Conservation (phyloP, 78 protist genomes). For the Bigelowiella natans region DNA sequence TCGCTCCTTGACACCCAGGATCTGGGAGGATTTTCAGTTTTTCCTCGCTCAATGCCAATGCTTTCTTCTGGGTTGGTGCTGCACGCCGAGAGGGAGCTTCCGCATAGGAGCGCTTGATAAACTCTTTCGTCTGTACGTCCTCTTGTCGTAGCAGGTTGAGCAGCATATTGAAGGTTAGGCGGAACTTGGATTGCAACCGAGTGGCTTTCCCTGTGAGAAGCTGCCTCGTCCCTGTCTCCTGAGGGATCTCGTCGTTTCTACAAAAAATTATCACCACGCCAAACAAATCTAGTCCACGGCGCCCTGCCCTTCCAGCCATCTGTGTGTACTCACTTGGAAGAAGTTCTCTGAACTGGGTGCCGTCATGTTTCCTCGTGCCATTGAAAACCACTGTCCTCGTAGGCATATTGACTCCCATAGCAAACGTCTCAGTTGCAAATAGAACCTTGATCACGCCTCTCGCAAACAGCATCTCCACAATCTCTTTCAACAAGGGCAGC, state of each 20-base stretch:
- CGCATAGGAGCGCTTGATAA: neutral
- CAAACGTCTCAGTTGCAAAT: conserved; percentile 98
- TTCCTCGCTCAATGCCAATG: neutral
- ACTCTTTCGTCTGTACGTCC: neutral
- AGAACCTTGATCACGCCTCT: conserved; percentile 37
- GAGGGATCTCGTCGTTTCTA: neutral
- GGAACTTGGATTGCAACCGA: neutral
- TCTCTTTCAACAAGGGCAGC: neutral
- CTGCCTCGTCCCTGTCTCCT: neutral
- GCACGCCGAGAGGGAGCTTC: neutral
- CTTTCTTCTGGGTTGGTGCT: neutral
- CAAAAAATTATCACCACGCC: conserved; percentile 45
- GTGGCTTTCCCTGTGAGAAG: neutral
- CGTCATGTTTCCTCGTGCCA: conserved; percentile 70
- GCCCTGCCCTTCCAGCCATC: conserved; percentile 79
- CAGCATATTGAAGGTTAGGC: conserved; percentile 1
- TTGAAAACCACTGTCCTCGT: conserved; percentile 84
- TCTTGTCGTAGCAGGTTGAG: neutral
- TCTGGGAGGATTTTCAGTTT: too few relatives aligned
- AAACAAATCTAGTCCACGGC: conserved; percentile 62
- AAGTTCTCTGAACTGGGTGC: conserved; percentile 19
- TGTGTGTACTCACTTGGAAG: conserved; percentile 54
- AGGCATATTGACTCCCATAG: conserved; percentile 99
- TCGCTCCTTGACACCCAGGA: too few relatives aligned
- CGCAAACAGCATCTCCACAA: neutral